These are phyloP conservation scores for Anastatica hierochuntica DNA, from an alignment of 345 rosid species.

Conservation along the genomic window DNA sequence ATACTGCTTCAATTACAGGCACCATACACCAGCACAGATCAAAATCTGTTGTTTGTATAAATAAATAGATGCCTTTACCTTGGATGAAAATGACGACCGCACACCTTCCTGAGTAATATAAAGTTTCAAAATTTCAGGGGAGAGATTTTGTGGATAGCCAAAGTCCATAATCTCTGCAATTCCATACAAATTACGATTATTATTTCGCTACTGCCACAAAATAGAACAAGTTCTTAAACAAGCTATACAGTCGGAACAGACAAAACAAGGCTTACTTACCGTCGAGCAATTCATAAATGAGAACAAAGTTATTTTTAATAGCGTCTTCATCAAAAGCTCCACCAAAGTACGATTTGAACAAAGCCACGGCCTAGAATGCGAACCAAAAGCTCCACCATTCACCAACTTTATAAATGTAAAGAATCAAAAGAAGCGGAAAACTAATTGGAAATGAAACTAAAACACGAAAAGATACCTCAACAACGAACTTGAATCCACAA, in stretches of 20 bases:
- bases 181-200: neutral
- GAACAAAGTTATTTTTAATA: constrained; percentile 86
- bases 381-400: constrained; percentile 2
- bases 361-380: constrained; percentile 70
- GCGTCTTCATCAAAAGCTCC: constrained; percentile 99
- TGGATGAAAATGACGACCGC: constrained; percentile 91
- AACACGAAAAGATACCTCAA: constrained; percentile 48
- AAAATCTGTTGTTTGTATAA: neutral
- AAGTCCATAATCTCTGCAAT: constrained; percentile 94
- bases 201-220: neutral
- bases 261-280: constrained; percentile 46
- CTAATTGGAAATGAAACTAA: neutral
- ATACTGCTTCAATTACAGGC: neutral
- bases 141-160: constrained; percentile 94
- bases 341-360: constrained; percentile 96
- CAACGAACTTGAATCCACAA: constrained; percentile 96
- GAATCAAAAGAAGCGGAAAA: too few relatives aligned
- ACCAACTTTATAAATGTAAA: neutral
- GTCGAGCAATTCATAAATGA: constrained; percentile 92
- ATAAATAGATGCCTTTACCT: constrained; percentile 57
- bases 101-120: constrained; percentile 98
- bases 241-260: neutral
- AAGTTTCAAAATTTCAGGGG: constrained; percentile 95
- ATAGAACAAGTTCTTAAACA: neutral
- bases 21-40: neutral